Evolutionary conservation across 371 early-diverging fungal genomes (phyloP), one percentile per base, ranked within the genome.

Genomic region (Quaeritorhiza haematococci): DNA sequence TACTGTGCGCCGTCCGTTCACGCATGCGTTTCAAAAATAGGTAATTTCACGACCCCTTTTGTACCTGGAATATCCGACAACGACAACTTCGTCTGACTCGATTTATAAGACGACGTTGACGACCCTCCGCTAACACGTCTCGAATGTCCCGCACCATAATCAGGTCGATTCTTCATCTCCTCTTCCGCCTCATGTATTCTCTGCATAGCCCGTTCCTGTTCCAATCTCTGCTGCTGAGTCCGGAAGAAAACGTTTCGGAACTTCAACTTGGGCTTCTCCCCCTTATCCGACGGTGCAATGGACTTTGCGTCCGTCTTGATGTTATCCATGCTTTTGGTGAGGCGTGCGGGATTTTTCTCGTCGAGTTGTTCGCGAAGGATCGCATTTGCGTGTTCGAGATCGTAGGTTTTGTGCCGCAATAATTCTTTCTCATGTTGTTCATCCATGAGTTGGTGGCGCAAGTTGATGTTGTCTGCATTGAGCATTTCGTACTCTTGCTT

Each of bases 151-250:
- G n/a, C 17, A 38, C 17, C 21, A 38, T n/a, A n/a, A n/a, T 61
- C 49, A 13, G 28, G 30, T 15, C 26, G 33, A n/a, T 26, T 53
- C 47, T 41, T 52, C 4, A 61, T 6, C 8, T 68, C 69, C 26
- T 61, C 65, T 34, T 68, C 69, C 1, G 54, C 54, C 26, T 68
- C 64, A 41, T 56, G 27, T 21, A 68, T 38, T 28, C 47, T 38
- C 33, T 68, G 63, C 49, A 59, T 54, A 6, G 57, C 58, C 34
- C 38, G 33, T 38, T 63, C 63, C 51, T 61, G 62, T 2, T 63
- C 68, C 17, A 7, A 30, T 24, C 43, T 53, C 32, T 69, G 65
- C 45, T 60, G 69, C 30, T 61, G 58, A 23, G 53, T 47, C 23
- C 56, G 8, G 58, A 64, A 69, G 46, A 69, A 69, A 2, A 65